Evolutionary conservation across 805 yeast genomes (phyloP), one percentile per base, ranked within the genome.

Genomic region (Kodamaea kakaduensis): DNA sequence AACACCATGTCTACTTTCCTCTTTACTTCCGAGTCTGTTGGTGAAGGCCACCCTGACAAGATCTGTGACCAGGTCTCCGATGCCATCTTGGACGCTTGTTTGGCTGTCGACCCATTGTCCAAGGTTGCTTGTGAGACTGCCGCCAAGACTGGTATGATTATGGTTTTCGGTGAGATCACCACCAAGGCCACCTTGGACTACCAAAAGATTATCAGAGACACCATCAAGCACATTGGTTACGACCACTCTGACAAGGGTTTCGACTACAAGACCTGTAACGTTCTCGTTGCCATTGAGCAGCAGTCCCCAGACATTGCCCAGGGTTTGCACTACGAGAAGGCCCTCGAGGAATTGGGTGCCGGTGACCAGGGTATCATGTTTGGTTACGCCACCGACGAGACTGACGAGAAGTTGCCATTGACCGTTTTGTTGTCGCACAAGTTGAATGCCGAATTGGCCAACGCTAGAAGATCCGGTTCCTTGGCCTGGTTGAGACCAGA

Each of bases 351-450:
- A 42, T 80, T 93, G 59, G 98, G 98, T 69, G 98, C 98, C 49
- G 98, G 98, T 81, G 98, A 93, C 75, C 98, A 93, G 73, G 98
- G 98, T 83, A 93, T 93, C 67, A 93, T 93, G 98, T 93, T 93
- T 64, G 98, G 98, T 70, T 93, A 93, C 69, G 98, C 98, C 54
- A 82, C 97, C 46, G 96, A 93, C 59, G 98, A 93, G 77, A 89
- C 98, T 54, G 95, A 90, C 63, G 97, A 93, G 76, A 81, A 84
- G 65, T 75, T 93, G 56, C 98, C 98, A 56, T 79, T 93, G 71
- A 93, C 98, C 53, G 78, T 93, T 47, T 69, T 93, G 54, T 78
- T 93, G 61, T 81, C 97, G 43, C 98, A 93, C 77, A 86, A 87
- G 73, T 81, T 93, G 65, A 93, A 93, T 77, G 84, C 85, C 65